Evolutionary conservation across 2,329 filamentous ascomycete genomes (phyloP).

Genomic region (Aspergillus pseudonomiae): DNA sequence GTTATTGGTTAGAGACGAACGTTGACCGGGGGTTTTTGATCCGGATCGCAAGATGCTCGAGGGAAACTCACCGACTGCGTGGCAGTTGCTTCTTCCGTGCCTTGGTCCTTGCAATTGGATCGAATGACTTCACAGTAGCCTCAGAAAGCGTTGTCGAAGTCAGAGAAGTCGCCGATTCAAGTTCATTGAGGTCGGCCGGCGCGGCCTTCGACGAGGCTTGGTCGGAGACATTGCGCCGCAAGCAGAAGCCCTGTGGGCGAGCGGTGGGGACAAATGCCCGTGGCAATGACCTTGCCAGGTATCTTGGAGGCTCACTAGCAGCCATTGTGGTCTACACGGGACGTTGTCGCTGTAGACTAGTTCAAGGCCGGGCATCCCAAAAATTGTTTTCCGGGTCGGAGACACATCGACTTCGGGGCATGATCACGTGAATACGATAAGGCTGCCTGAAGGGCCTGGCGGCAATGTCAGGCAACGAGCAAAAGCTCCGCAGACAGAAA

Average conservation of each 20-base stretch:
- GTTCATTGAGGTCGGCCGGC: slow-evolving; percentile 41
- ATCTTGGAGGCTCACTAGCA: slow-evolving; percentile 43
- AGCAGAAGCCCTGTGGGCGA: slow-evolving; percentile 35
- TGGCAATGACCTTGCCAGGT: slow-evolving; percentile 42
- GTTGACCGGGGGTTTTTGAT: background rate
- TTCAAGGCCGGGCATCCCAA: slow-evolving; percentile 22
- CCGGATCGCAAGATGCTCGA: background rate
- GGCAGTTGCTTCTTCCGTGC: slow-evolving; percentile 50
- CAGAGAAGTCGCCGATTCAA: slow-evolving; percentile 54
- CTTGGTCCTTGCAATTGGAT: slow-evolving; percentile 53
- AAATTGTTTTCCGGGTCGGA: slow-evolving; percentile 36
- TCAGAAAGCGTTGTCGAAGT: slow-evolving; percentile 41
- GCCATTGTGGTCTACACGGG: slow-evolving; percentile 36
- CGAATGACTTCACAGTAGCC: slow-evolving; percentile 48
- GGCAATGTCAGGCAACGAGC: slow-evolving; percentile 13
- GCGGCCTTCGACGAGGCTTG: slow-evolving; percentile 38
- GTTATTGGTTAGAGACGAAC: slow-evolving; percentile 13
- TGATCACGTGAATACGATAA: slow-evolving; percentile 18
- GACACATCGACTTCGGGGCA: slow-evolving; percentile 18
- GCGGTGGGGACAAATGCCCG: slow-evolving; percentile 36
- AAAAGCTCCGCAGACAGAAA: slow-evolving; percentile 6
- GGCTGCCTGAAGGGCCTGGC: slow-evolving; percentile 13
- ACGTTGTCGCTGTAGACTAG: slow-evolving; percentile 24
- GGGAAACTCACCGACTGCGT: slow-evolving; percentile 54
- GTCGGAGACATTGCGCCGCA: slow-evolving; percentile 52